Conservation (phyloP, 441 rosid genomes). For the Biscutella auriculata region DNA sequence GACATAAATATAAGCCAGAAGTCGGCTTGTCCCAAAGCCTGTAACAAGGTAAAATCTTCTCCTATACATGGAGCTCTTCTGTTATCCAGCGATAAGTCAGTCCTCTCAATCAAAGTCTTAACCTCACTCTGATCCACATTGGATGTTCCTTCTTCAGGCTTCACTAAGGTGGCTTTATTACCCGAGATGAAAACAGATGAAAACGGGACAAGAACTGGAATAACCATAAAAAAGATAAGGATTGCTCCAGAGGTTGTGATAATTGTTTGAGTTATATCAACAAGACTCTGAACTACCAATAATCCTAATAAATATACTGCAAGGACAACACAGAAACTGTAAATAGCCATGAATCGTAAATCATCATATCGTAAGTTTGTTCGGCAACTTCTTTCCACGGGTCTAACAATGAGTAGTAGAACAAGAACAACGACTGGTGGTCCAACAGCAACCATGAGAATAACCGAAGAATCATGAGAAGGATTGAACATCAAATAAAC, state of each 20-base stretch:
- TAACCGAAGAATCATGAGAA: slow-evolving; percentile 33
- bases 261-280: slow-evolving; percentile 29
- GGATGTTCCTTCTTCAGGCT: slow-evolving; percentile 18
- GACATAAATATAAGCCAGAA: slow-evolving; percentile 49
- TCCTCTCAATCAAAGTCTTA: slow-evolving; percentile 31
- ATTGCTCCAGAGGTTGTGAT: slow-evolving; percentile 25
- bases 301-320: slow-evolving; percentile 43
- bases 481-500: slow-evolving; percentile 35
- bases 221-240: slow-evolving; percentile 29
- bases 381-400: slow-evolving; percentile 32
- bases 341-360: slow-evolving; percentile 29
- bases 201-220: slow-evolving; percentile 37
- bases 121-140: slow-evolving; percentile 25
- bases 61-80: slow-evolving; percentile 45
- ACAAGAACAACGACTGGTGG: slow-evolving; percentile 39
- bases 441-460: slow-evolving; percentile 46
- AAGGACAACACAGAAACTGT: slow-evolving; percentile 36
- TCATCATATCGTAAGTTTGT: slow-evolving; percentile 30
- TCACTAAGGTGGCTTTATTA: slow-evolving; percentile 18
- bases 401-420: slow-evolving; percentile 40
- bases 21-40: slow-evolving; percentile 43
- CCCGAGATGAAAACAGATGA: slow-evolving; percentile 16
- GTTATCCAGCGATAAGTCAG: slow-evolving; percentile 27
- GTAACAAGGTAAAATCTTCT: slow-evolving; percentile 49
- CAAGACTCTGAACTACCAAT: slow-evolving; percentile 35